phyloP scores from a whole-genome alignment of 2,329 filamentous ascomycete species.

The Blastomyces percursus region DNA sequence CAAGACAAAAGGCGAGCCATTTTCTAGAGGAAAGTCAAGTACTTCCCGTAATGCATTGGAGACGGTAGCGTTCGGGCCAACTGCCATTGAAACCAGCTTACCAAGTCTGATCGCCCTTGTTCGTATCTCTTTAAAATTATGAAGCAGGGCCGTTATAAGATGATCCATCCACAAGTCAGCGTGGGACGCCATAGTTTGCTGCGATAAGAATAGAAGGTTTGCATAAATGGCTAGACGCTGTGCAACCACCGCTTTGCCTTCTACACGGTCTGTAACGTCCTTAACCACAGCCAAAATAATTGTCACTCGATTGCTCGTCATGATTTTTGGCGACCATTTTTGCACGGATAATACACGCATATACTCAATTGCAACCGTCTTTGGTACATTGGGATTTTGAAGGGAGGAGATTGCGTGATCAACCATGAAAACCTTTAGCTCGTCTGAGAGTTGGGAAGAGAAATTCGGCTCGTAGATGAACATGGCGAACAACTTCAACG shows the following conservation, averaged over 20 bases:
- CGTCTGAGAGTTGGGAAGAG: slow-evolving; percentile 57
- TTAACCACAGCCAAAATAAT: slow-evolving; percentile 61
- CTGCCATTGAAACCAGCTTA: slow-evolving; percentile 54
- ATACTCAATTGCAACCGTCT: slow-evolving; percentile 66
- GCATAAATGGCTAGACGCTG: slow-evolving; percentile 70
- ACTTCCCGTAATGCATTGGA: slow-evolving; percentile 50
- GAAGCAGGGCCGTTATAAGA: slow-evolving; percentile 71
- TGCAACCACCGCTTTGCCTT: slow-evolving; percentile 69
- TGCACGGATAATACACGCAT: slow-evolving; percentile 73
- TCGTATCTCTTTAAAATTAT: slow-evolving; percentile 64
- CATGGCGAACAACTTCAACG: slow-evolving; percentile 63
- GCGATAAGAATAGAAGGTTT: slow-evolving; percentile 61
- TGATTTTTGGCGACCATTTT: slow-evolving; percentile 61
- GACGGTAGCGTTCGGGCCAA: slow-evolving; percentile 59
- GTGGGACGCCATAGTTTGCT: slow-evolving; percentile 57
- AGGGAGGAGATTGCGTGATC: slow-evolving; percentile 69
- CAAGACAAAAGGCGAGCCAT: slow-evolving; percentile 54
- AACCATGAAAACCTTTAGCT: slow-evolving; percentile 69
- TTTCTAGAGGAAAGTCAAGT: slow-evolving; percentile 41
- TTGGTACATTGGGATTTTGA: slow-evolving; percentile 56
- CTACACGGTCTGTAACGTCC: slow-evolving; percentile 60
- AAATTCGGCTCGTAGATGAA: slow-evolving; percentile 67
- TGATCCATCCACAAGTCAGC: slow-evolving; percentile 68
- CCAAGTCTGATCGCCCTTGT: slow-evolving; percentile 63
- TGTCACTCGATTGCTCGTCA: slow-evolving; percentile 60